A percentile compares a stretch with the other conserved stretches of the same genome.
Conservation (phyloP, 805 yeast genomes). For the Wickerhamiella sergipiensis region DNA sequence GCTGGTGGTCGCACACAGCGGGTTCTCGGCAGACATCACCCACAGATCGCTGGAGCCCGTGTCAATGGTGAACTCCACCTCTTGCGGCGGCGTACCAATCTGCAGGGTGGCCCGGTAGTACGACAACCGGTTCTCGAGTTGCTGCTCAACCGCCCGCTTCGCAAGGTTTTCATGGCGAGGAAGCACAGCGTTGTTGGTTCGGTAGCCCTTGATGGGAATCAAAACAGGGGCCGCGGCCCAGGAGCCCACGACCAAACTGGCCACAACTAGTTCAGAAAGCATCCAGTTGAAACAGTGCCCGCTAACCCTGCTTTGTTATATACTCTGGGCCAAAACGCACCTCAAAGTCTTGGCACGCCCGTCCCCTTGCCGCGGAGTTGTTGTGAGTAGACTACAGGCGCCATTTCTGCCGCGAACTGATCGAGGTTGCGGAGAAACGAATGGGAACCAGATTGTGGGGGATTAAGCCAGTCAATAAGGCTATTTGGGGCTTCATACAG, state of each 20-base stretch:
- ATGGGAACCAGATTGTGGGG: too few relatives aligned
- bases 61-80: conserved; percentile 40
- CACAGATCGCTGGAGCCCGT: conserved; percentile 61
- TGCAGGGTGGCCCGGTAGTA: conserved; percentile 16
- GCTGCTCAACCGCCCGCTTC: neutral
- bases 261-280: neutral
- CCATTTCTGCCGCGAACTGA: too few relatives aligned
- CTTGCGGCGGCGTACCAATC: conserved; percentile 39
- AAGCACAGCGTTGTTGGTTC: neutral
- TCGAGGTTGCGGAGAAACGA: too few relatives aligned
- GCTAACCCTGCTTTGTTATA: neutral
- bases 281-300: neutral
- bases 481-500: too few relatives aligned
- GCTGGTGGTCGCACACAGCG: neutral
- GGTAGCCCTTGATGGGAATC: neutral
- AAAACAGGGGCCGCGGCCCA: neutral
- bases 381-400: too few relatives aligned
- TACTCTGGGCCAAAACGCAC: neutral
- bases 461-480: too few relatives aligned
- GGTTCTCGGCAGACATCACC: conserved; percentile 24
- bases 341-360: neutral
- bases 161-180: neutral
- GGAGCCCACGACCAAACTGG: neutral
- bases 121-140: neutral
- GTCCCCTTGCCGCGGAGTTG: neutral